Evolutionary conservation across 352 stramenopile species (phyloP), one percentile per base, ranked within the genome.

Genomic region (Pythium scleroteichum): DNA sequence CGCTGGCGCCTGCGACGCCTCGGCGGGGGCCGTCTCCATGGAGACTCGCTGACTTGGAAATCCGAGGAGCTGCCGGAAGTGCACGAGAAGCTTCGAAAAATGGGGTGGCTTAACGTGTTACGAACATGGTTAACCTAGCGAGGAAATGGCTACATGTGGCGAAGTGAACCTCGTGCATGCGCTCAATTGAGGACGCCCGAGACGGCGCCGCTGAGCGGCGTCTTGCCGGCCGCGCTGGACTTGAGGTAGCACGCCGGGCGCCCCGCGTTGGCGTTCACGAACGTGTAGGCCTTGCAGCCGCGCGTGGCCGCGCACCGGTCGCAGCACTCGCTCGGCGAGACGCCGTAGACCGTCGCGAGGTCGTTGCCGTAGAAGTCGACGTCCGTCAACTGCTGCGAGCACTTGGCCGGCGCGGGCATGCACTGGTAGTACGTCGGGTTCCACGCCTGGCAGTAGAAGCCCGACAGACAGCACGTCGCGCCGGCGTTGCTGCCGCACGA

Each of bases 281-380:
- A 86, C 26, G 78, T 82, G 71, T 85, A 87, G 10, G 71, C 78
- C 48, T 73, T 66, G 52, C 78, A 85, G 0, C 67, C 70, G 3
- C 29, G 63, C 10, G 68, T 82, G n/a, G 62, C 42, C 44, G 72
- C 57, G 45, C 77, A 89, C 45, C 65, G 56, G 17, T 61, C 59
- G 51, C 76, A 85, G 66, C 78, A 87, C 12, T 54, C 44, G 20
- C 17, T 61, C 0, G 72, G 61, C 47, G 70, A 62, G 12, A 78
- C 10, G 9, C 55, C 66, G 41, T 72, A 76, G 14, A 75, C 63
- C 3, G 67, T 71, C 19, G 64, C 64, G 57, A 87, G 71, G 46
- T 82, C 72, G 23, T 76, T 76, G 24, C 73, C 75, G 56, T 73
- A 73, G 38, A 84, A 81, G 52, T 87, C 78, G 17, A 51, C 38